Evolutionary conservation across 2,329 filamentous ascomycete species (phyloP).

Genomic region (Cercospora zeae-maydis): DNA sequence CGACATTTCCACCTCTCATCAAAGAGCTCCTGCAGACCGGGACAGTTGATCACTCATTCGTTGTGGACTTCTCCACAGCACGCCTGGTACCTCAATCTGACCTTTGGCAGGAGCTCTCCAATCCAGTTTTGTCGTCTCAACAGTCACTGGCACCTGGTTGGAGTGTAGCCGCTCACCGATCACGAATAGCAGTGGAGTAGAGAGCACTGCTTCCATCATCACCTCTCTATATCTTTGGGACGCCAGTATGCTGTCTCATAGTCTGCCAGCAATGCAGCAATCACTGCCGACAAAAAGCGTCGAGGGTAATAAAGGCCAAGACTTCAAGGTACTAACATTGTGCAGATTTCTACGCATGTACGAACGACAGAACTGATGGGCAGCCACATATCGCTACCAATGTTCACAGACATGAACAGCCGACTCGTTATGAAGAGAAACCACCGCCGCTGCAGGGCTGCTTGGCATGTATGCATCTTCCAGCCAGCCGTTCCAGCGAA

Average conservation of each 20-base stretch:
- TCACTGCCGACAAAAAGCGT: background rate
- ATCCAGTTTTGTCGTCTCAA: too few relatives aligned
- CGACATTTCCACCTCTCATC: background rate
- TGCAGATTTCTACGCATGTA: background rate
- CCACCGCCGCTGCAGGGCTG: background rate
- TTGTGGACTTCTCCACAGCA: background rate
- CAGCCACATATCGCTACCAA: background rate
- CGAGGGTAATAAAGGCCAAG: background rate
- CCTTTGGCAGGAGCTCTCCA: too few relatives aligned
- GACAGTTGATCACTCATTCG: too few relatives aligned
- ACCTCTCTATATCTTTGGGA: background rate
- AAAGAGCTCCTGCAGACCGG: too few relatives aligned
- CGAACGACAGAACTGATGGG: background rate
- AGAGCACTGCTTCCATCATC: background rate
- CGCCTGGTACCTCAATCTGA: background rate
- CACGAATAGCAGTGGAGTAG: background rate
- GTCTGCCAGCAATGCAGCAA: background rate
- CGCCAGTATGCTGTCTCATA: background rate
- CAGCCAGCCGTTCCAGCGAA: too few relatives aligned
- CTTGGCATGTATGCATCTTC: background rate
- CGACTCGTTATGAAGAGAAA: background rate
- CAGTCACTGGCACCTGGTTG: background rate
- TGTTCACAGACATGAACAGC: background rate
- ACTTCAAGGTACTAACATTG: background rate
- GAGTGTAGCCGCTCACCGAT: background rate